Evolutionary conservation across 495 filamentous ascomycete genomes (phyloP), one percentile per base, ranked within the genome.

Genomic region (Parathielavia appendiculata): DNA sequence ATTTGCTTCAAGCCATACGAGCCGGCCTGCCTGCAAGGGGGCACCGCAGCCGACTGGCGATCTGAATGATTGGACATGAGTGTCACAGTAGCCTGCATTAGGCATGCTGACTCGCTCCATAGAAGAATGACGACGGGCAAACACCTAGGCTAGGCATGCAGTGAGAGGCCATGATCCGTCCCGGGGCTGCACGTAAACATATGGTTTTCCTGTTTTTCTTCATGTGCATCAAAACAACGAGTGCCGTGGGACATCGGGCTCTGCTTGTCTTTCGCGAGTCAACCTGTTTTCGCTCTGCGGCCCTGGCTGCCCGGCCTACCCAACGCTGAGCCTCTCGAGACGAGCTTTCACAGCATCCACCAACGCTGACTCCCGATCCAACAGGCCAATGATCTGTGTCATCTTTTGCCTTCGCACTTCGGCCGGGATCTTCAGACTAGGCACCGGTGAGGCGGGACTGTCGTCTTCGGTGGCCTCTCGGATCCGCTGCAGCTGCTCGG

Each of bases 321-420:
- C 68, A 61, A 71, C 11, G 40, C 54, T 71, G 20, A 72, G 51
- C 40, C 55, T 65, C 52, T 72, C 70, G n/a, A 72, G 63, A 10
- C 70, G 61, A 19, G 58, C 48, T 52, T 71, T 73, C 14, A 71
- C 61, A 22, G 76, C 80, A 58, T 83, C 78, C 30, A 83, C 76
- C 54, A 83, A 66, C 9, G 75, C 77, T 16, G 76, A 71, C 77
- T 91, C 87, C 69, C 87, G 75, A 41, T 90, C 86, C 61, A 91
- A 75, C 69, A 90, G 76, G 54, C 73, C 73, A 77, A 86, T 87
- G 12, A 89, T 83, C 70, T 90, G 83, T 16, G 76, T 75, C 58
- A 88, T 70, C 74, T 86, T 89, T 26, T 80, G 82, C 56, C 81
- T 83, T 59, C 88, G 80, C 41, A 90, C 73, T 44, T 86, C 82